Evolutionary conservation across 441 rosid species (phyloP), one percentile per base, ranked within the genome.

Genomic region (Gossypium schwendimanii): DNA sequence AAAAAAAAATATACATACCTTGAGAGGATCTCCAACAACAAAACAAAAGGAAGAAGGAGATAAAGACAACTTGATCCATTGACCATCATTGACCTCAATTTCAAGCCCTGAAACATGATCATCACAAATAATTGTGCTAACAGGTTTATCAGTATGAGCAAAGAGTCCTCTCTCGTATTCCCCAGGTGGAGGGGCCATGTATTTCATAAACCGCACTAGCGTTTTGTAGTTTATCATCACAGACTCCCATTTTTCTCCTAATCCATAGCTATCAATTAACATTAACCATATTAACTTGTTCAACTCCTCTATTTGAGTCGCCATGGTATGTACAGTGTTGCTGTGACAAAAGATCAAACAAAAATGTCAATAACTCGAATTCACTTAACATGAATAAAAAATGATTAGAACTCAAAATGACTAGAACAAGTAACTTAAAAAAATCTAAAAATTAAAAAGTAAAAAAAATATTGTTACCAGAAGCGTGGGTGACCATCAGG

Each of bases 1-100:
- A 28, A 28, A 28, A 3, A 28, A 0, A 28, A 0, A 28, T 33
- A 14, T 4, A 49, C 11, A 18, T 64, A 71, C 81, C 75, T 63
- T 69, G 52, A 76, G 75, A 21, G 75, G 69, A 59, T 80, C 80
- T 17, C 77, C 82, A 26, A 73, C 75, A 0, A 79, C 0, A 7
- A 69, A 69, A n/a, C 73, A 1, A 15, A 69, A 64, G 11, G 82
- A 69, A n/a, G 5, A 2, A 0, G 70, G 61, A 1, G 72, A 44
- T 2, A 74, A 74, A 3, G 36, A 47, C 26, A 53, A 18, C 31
- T 69, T 55, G 11, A 74, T 28, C 83, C 83, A 70, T 1, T 55
- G 14, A 0, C 68, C 72, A 6, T 52, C 33, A 1, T 57, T 57
- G 18, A 67, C 49, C n/a, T 76, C 24, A 24, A 70, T 41, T 65